Evolutionary conservation across 306 rosid genomes (phyloP).

Genomic region (Acacia melanoxylon): DNA sequence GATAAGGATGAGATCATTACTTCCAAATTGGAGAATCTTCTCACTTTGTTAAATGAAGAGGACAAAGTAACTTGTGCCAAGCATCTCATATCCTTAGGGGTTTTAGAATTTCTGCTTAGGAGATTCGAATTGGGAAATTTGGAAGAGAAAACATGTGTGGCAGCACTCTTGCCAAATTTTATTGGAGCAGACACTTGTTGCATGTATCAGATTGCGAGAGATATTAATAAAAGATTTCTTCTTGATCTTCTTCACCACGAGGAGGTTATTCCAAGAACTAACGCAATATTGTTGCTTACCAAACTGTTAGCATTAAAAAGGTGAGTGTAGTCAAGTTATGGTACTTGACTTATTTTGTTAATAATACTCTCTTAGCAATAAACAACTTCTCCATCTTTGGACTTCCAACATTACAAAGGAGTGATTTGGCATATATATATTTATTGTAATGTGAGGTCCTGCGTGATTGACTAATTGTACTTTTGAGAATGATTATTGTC

Average conservation of each 20-base stretch:
- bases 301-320: conserved; percentile 62
- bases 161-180: conserved; percentile 47
- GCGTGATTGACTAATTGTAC: not conserved
- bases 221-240: conserved; percentile 54
- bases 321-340: conserved; percentile 33
- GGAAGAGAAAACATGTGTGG: conserved; percentile 60
- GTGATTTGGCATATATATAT: too few relatives aligned
- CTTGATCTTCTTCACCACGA: conserved; percentile 63
- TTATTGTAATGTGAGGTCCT: not conserved
- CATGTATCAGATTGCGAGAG: conserved; percentile 52
- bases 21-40: conserved; percentile 53
- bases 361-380: too few relatives aligned
- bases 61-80: conserved; percentile 55
- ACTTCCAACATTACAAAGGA: too few relatives aligned
- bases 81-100: conserved; percentile 53
- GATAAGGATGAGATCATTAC: conserved; percentile 41
- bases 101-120: conserved; percentile 55
- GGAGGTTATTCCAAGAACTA: conserved; percentile 47
- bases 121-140: conserved; percentile 57
- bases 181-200: conserved; percentile 57
- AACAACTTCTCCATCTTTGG: too few relatives aligned
- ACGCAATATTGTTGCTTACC: conserved; percentile 53
- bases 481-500: not conserved
- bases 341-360: not conserved
- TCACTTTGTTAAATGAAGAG: conserved; percentile 48